phyloP scores from a whole-genome alignment of 208 protist species.

The Trypanosoma platydactyli region DNA sequence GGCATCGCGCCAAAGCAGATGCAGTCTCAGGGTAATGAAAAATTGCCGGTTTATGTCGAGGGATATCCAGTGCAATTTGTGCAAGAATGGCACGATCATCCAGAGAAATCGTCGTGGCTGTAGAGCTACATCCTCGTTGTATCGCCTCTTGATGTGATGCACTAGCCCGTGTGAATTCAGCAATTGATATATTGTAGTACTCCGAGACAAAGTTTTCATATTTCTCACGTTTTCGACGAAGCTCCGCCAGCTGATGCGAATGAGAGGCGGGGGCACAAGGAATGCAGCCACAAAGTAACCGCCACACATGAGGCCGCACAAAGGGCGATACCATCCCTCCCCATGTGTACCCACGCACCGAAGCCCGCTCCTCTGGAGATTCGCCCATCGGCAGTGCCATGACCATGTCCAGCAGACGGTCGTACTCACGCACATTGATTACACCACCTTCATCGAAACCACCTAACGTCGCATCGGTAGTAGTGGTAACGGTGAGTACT shows the following conservation, averaged over 20 bases:
- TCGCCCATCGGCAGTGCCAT: slow-evolving; percentile 32
- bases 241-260: slow-evolving; percentile 47
- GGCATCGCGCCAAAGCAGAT: slow-evolving; percentile 73
- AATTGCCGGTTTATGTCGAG: slow-evolving; percentile 61
- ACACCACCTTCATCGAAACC: background rate
- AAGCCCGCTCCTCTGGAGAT: slow-evolving; percentile 45
- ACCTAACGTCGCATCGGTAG: background rate
- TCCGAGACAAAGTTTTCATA: slow-evolving; percentile 58
- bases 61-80: slow-evolving; percentile 78
- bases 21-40: slow-evolving; percentile 50
- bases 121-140: background rate
- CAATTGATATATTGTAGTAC: slow-evolving; percentile 37
- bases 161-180: slow-evolving; percentile 18
- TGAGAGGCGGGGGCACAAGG: slow-evolving; percentile 37
- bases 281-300: slow-evolving; percentile 48
- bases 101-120: slow-evolving; percentile 24
- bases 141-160: no score
- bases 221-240: slow-evolving; percentile 58
- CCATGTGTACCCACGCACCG: slow-evolving; percentile 56
- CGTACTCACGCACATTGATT: slow-evolving; percentile 15
- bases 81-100: slow-evolving; percentile 62
- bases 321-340: slow-evolving; percentile 42
- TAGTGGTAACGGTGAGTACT: no score
- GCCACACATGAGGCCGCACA: slow-evolving; percentile 63
- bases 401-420: slow-evolving; percentile 26